Conservation (phyloP, 306 rosid genomes). For the barrel medic (Medicago truncatula) region MtrunA17r5.0-ANR NC_053049.1:14677501-14678000, state of each 20-base stretch:
- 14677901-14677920: constrained; percentile 34
- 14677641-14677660: neutral
- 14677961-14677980: constrained; percentile 35
- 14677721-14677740: neutral
- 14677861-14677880: neutral
- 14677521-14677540: neutral
- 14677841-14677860: neutral
- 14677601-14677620: neutral
- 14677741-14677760: neutral
- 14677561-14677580: no score
- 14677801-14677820: neutral
- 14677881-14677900: neutral
- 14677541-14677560: no score
- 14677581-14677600: no score
- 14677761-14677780: neutral
- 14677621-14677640: neutral
- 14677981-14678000: constrained; percentile 21
- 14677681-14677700: neutral
- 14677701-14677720: neutral
- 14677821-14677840: neutral
- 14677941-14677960: neutral
- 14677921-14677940: constrained; percentile 38
- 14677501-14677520: neutral
- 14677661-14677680: neutral
- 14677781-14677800: neutral